Conservation (phyloP, 257 asterid species). For the Nicotiana noctiflora region DNA sequence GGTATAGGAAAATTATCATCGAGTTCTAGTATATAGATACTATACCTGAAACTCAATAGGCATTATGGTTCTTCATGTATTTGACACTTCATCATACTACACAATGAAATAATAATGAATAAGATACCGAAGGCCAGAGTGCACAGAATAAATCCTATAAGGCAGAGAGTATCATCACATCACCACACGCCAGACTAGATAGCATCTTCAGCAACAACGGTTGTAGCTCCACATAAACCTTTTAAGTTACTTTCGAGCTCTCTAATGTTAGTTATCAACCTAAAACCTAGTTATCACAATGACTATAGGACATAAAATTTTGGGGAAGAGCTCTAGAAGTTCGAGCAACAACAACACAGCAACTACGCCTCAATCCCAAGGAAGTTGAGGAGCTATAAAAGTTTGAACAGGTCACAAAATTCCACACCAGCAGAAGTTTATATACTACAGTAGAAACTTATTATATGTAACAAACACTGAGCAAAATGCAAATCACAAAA, state of each 20-base stretch:
- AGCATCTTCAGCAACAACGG: background rate
- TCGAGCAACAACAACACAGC: background rate
- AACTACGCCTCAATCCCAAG: background rate
- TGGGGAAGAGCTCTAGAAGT: background rate
- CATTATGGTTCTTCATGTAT: slow-evolving; percentile 40
- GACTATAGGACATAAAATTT: background rate
- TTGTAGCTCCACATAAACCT: background rate
- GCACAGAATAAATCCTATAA: background rate
- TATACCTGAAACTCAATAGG: slow-evolving; percentile 64
- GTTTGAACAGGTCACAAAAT: background rate
- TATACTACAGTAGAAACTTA: background rate
- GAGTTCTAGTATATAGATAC: background rate
- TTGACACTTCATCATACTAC: slow-evolving; percentile 64
- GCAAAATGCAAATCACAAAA: background rate
- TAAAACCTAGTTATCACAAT: background rate
- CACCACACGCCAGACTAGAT: background rate
- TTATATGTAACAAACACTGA: background rate
- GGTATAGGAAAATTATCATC: background rate
- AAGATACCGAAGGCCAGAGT: slow-evolving; percentile 4
- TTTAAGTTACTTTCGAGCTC: background rate
- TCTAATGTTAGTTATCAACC: background rate
- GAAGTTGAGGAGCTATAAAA: background rate
- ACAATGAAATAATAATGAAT: slow-evolving; percentile 8
- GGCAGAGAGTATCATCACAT: background rate
- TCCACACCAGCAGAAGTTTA: background rate